Evolutionary conservation across 2,329 filamentous ascomycete genomes (phyloP), one percentile per base, ranked within the genome.

Genomic region (Sporothrix curviconia): DNA sequence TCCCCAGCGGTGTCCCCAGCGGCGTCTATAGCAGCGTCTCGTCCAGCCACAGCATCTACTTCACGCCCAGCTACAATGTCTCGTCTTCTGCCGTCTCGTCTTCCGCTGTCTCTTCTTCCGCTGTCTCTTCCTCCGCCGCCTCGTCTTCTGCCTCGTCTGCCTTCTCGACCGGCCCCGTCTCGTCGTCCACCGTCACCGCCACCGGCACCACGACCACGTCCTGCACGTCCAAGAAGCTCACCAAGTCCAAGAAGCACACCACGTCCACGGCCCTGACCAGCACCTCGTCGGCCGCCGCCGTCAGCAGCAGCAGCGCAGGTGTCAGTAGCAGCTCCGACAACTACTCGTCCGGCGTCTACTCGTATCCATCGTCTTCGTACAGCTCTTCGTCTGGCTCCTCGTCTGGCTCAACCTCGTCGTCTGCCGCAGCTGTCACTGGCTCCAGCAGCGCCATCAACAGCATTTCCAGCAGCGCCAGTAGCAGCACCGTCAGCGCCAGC

Each of bases 331-430:
- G 22, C 15, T 46, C 22, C 40, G 46, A 25, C 25, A 43, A 19
- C 47, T 59, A 54, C 36, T 57, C 47, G 4, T 44, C 59, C 8
- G 15, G 12, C 47, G n/a, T 30, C 36, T 57, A 57, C 34, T 59
- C 56, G 30, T 42, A 32, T 50, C 49, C 17, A n/a, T 30, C 40
- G 32, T 51, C 47, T 4, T 51, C 36, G 9, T 17, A 7, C 22
- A 28, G 22, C 4, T 15, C 32, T 3, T 42, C 51, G 4, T 12
- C 51, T 11, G 51, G 25, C 8, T 28, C 47, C 4, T 22, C 22
- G 32, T 40, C 49, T 30, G 32, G 19, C 12, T 24, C 19, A 30
- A 25, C 8, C 47, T 39, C 34, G 12, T 42, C 37, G 19, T 40
- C 53, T 7, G 36, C 43, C 2, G 42, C 22, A 11, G 53, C 32